Percentiles rank a stretch among this genome's conserved stretches.
Conservation (phyloP, 768 basidiomycete species). For the Amanita exitialis region DNA sequence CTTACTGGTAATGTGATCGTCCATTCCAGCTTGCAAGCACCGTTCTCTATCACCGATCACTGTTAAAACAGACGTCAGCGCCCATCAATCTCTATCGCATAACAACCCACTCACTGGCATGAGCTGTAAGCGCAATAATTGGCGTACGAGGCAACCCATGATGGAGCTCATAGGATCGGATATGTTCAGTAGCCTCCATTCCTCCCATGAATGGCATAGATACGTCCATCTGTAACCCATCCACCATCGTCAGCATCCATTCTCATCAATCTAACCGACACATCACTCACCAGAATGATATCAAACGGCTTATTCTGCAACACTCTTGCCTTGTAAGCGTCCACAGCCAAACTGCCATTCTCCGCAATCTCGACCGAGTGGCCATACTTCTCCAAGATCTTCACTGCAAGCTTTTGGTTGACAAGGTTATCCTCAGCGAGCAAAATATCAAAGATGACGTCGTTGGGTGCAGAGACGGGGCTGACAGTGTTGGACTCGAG, state of each 20-base stretch:
- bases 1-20: constrained; percentile 78
- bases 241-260: constrained; percentile 1
- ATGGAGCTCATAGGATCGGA: constrained; percentile 74
- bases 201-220: constrained; percentile 99
- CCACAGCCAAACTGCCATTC: constrained; percentile 90
- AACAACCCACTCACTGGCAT: constrained; percentile 71
- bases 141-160: constrained; percentile 66
- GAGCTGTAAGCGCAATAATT: constrained; percentile 94
- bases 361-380: constrained; percentile 96
- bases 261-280: background rate
- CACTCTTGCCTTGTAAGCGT: constrained; percentile 78
- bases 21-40: constrained; percentile 45
- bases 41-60: constrained; percentile 72
- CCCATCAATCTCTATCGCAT: constrained; percentile 5
- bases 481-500: constrained; percentile 92
- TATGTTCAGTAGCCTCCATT: constrained; percentile 93
- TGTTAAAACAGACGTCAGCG: constrained; percentile 17
- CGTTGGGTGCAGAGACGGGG: constrained; percentile 77
- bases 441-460: constrained; percentile 84
- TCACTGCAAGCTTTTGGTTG: constrained; percentile 93
- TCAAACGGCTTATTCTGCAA: constrained; percentile 71
- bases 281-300: constrained; percentile 68
- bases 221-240: constrained; percentile 74
- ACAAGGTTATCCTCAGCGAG: constrained; percentile 96
- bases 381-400: constrained; percentile 93